Conservation (phyloP, 148 eudicot species). For the Simmondsia chinensis region DNA sequence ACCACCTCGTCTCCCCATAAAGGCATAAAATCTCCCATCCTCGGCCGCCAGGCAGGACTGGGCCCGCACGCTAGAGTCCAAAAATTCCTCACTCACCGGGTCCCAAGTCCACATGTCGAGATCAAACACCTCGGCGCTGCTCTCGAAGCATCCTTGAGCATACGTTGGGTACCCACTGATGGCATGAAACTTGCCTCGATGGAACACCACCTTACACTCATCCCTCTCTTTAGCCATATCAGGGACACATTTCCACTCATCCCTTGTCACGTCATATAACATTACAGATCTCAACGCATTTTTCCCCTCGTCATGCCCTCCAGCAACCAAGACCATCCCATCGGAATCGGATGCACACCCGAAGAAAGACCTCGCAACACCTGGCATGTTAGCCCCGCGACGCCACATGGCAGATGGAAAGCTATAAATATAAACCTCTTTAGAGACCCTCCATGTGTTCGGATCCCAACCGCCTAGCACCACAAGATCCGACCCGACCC, state of each 20-base stretch:
- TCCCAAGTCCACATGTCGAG: slow-evolving; percentile 49
- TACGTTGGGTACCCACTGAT: slow-evolving; percentile 67
- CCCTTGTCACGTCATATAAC: slow-evolving; percentile 49
- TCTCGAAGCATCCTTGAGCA: slow-evolving; percentile 50
- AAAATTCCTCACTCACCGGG: slow-evolving; percentile 22
- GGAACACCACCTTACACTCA: slow-evolving; percentile 52
- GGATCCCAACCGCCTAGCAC: slow-evolving; percentile 86
- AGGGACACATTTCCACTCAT: slow-evolving; percentile 44
- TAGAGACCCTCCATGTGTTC: slow-evolving; percentile 36
- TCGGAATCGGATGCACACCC: slow-evolving; percentile 45
- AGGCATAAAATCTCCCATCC: slow-evolving; percentile 21
- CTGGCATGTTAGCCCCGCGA: slow-evolving; percentile 65
- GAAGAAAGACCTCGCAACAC: slow-evolving; percentile 49
- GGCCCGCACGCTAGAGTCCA: slow-evolving; percentile 20
- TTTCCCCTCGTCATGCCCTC: slow-evolving; percentile 76
- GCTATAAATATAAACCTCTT: slow-evolving; percentile 35
- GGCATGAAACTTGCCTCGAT: slow-evolving; percentile 57
- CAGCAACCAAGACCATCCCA: slow-evolving; percentile 56
- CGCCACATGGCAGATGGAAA: slow-evolving; percentile 56
- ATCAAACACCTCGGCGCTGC: slow-evolving; percentile 41
- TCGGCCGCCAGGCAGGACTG: slow-evolving; percentile 26
- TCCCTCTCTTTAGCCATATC: slow-evolving; percentile 68
- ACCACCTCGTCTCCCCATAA: slow-evolving; percentile 5
- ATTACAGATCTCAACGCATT: slow-evolving; percentile 51
- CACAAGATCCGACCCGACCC: slow-evolving; percentile 47